Evolutionary conservation across 768 basidiomycete species (phyloP).

Genomic region (Mycena maculata): DNA sequence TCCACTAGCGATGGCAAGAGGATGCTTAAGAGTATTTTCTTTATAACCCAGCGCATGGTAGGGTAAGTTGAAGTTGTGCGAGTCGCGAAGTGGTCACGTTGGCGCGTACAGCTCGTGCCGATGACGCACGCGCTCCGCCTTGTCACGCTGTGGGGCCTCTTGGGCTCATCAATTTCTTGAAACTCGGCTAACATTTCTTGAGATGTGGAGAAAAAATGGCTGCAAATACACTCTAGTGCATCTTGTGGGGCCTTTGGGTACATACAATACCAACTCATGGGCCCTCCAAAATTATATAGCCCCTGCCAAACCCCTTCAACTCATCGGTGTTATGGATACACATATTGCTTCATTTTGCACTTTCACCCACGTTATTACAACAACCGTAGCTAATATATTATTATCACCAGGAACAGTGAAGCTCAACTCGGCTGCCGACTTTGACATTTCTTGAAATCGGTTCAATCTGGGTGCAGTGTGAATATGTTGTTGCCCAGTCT

Average conservation of each 20-base stretch:
- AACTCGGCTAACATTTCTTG: too few species aligned
- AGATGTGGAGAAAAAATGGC: not conserved
- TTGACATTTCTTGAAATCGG: not conserved
- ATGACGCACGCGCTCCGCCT: not conserved
- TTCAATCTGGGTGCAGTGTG: not conserved
- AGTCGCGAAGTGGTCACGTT: constrained; percentile 2
- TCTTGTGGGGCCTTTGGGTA: too few species aligned
- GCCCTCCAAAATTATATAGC: too few species aligned
- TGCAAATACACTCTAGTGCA: not conserved
- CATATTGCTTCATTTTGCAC: too few species aligned
- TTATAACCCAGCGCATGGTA: too few species aligned
- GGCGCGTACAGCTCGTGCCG: not conserved
- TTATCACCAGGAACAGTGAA: too few species aligned
- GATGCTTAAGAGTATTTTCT: too few species aligned
- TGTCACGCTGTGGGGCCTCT: not conserved
- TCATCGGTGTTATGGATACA: too few species aligned
- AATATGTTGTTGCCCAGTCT: not conserved
- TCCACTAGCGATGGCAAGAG: not conserved
- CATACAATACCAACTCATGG: too few species aligned
- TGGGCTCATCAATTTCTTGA: not conserved
- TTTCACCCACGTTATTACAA: too few species aligned
- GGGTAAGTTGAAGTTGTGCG: not conserved
- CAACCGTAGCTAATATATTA: not conserved
- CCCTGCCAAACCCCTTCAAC: too few species aligned
- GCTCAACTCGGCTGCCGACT: too few species aligned